A percentile compares a stretch with the other conserved stretches of the same genome.
Conservation (phyloP, 495 filamentous ascomycete genomes). For the Hypoxylon lienhwacheense region DNA sequence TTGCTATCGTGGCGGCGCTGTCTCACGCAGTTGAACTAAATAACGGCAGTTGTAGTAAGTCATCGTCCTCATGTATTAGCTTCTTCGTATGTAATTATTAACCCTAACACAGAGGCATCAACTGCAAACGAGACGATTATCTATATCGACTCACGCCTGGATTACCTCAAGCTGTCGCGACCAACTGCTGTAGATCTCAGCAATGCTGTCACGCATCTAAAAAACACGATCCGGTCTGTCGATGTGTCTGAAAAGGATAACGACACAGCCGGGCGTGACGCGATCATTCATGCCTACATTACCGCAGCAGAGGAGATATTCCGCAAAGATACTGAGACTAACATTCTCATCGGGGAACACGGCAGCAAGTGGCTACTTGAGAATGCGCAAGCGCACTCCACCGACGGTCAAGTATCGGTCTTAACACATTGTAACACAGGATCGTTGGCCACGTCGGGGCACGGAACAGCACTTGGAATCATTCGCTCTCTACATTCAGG, state of each 20-base stretch:
- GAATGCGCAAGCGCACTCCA: constrained; percentile 44
- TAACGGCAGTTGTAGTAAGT: constrained; percentile 52
- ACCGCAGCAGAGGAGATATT: constrained; percentile 82
- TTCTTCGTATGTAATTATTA: background rate
- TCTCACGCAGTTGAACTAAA: constrained; percentile 76
- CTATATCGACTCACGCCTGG: constrained; percentile 72
- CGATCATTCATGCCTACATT: constrained; percentile 68
- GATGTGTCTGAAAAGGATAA: constrained; percentile 36
- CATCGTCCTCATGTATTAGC: background rate
- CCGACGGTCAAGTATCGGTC: constrained; percentile 62
- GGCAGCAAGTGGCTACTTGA: constrained; percentile 80
- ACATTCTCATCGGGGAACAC: constrained; percentile 77
- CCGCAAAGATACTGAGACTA: constrained; percentile 81
- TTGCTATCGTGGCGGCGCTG: constrained; percentile 93
- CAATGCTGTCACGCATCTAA: constrained; percentile 83
- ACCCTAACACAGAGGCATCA: constrained; percentile 26
- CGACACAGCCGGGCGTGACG: constrained; percentile 38
- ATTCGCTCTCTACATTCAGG: constrained; percentile 77
- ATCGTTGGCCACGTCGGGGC: constrained; percentile 93
- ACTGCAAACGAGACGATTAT: constrained; percentile 60
- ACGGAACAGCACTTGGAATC: constrained; percentile 93
- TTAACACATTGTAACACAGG: constrained; percentile 98
- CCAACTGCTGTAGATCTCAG: constrained; percentile 94
- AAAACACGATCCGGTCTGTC: constrained; percentile 53
- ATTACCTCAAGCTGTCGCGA: constrained; percentile 81